Evolutionary conservation across 768 basidiomycete genomes (phyloP), one percentile per base, ranked within the genome.

Genomic region (Termitomyces bulborhizus): DNA sequence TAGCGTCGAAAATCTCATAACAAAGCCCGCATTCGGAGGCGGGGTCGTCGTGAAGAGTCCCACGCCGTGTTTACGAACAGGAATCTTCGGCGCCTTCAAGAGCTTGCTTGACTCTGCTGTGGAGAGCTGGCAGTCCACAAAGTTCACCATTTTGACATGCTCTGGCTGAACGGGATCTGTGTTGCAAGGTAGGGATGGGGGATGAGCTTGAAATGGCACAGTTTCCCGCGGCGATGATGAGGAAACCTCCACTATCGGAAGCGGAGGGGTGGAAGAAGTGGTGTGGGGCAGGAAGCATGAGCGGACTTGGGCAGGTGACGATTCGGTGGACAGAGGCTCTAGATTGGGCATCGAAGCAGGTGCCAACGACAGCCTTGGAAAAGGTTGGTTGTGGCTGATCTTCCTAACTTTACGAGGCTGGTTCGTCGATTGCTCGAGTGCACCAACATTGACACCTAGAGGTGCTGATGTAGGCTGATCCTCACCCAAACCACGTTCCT

Each of bases 371-470:
- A 52, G 39, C 42, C 48, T 48, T 16, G 57, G 50, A 32, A 54
- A 53, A 12, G 59, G 34, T 24, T 54, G 15, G 16, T 60, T 58
- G 31, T 54, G 50, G 31, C 42, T 54, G 13, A 58, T 44, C 50
- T 59, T 63, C 46, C 58, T 55, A 16, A 54, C 45, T 46, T 60
- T 63, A n/a, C 13, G 24, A 32, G 60, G 48, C 39, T 39, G 46
- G 29, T 57, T 51, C 13, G 46, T 39, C 24, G 50, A 36, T 26
- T 13, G 21, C 6, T 53, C 40, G 16, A 48, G 40, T 27, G 32
- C 55, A 34, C 53, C 56, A 6, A 15, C 48, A 2, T 45, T 29
- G 32, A 56, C 50, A 7, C 55, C 24, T 27, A 59, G 31, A 39
- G 54, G 48, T 11, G 37, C 41, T 3, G 24, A 29, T 12, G 4